These are phyloP conservation scores for Hortiboletus rubellus DNA, from an alignment of 1,284 basidiomycete genomes.

Conservation along the genomic window DNA sequence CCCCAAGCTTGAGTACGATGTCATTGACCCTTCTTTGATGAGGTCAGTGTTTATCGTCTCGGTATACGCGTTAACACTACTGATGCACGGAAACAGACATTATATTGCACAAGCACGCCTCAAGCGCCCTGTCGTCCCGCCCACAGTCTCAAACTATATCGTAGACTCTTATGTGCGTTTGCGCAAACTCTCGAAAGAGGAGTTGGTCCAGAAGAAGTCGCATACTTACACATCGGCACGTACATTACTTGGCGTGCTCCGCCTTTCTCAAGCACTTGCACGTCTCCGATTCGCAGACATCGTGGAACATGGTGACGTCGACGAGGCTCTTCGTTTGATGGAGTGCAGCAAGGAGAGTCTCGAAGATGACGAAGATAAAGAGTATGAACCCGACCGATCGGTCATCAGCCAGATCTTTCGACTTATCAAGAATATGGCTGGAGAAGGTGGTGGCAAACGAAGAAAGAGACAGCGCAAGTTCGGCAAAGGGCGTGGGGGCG, in stretches of 20 bases:
- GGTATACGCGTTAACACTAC: conserved; percentile 5
- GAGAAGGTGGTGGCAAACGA: conserved; percentile 40
- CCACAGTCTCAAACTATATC: conserved; percentile 87
- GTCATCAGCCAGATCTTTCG: conserved; percentile 83
- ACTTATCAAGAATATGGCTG: conserved; percentile 84
- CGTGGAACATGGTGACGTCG: conserved; percentile 88
- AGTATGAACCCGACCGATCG: conserved; percentile 73
- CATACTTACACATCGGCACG: conserved; percentile 97
- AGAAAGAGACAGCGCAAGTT: conserved; percentile 47
- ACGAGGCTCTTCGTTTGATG: conserved; percentile 96
- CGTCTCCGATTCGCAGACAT: conserved; percentile 81
- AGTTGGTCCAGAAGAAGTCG: conserved; percentile 85
- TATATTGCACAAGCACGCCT: conserved; percentile 95
- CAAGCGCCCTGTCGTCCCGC: conserved; percentile 85
- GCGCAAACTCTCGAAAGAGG: conserved; percentile 90
- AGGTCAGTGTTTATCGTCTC: conserved; percentile 49
- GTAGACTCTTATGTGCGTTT: conserved; percentile 96
- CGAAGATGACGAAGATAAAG: conserved; percentile 74
- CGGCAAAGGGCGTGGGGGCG: conserved; percentile 67
- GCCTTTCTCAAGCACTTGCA: conserved; percentile 93
- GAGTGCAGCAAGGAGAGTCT: conserved; percentile 93
- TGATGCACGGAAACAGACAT: conserved; percentile 56
- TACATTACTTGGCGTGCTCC: conserved; percentile 92
- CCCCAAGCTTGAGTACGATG: conserved; percentile 81
- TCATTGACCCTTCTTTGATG: conserved; percentile 86